Evolutionary conservation across 371 early-diverging fungal genomes (phyloP), one percentile per base, ranked within the genome.

Genomic region (Zopfochytrium polystomum): DNA sequence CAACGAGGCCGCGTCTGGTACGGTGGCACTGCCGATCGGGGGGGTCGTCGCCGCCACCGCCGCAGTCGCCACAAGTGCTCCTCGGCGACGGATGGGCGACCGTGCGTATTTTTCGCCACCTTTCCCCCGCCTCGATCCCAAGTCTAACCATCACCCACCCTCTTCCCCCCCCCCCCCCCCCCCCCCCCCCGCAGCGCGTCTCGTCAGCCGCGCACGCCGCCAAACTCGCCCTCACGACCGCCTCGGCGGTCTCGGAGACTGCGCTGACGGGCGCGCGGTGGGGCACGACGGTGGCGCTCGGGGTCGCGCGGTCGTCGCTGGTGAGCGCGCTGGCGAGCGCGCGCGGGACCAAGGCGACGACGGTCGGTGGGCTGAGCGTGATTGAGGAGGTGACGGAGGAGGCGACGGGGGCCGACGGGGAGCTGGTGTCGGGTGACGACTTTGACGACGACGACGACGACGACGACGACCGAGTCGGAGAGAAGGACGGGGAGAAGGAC

Each of bases 301-400:
- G 66, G n/a, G 46, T 65, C 20, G 60, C 55, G 0, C 54, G 60
- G 1, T 65, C 66, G 22, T 60, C 56, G 30, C 20, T 65, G 3
- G 60, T 60, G 9, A 60, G 66, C 2, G 66, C 66, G 11, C 42
- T 65, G 15, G 53, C 60, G 13, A 60, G 55, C 6, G 60, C 66
- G 2, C 30, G 60, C 5, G 23, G 42, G 20, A 7, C 48, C 48
- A 47, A n/a, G 9, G 22, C 22, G 48, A 23, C 7, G 9, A 23
- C 22, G 15, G 22, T n/a, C 25, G 15, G 22, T 51, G 52, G 27
- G 52, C 18, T 23, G 7, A 9, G 20, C 20, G 52, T 15, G 9
- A 47, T 47, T 20, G 47, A 47, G 20, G 6, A n/a, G 6, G 6
- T 26, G 47, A 22, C 47, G 25, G 47, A 47, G 47, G 47, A 9